These are phyloP conservation scores for Saprolegnia diclina DNA, from an alignment of 352 stramenopile genomes.

Conservation along the genomic window DNA sequence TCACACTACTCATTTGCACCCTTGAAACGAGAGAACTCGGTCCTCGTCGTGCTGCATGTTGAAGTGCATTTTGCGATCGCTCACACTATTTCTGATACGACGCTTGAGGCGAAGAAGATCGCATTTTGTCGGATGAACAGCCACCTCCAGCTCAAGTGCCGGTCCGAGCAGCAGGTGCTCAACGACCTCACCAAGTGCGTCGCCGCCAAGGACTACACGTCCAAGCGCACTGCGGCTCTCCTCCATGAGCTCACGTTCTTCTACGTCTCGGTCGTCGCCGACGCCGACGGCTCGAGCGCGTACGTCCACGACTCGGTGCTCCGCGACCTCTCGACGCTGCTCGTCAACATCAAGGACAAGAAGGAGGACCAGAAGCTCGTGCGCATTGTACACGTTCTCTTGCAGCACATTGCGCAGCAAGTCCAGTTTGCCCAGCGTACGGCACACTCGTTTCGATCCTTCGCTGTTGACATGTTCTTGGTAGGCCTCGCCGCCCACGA, in stretches of 20 bases:
- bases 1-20: no score
- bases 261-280: conserved; percentile 46
- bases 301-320: conserved; percentile 49
- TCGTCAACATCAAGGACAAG: conserved; percentile 73
- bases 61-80: no score
- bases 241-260: conserved; percentile 67
- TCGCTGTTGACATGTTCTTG: background rate
- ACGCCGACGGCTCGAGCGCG: conserved; percentile 19
- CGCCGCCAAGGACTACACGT: conserved; percentile 48
- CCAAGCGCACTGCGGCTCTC: conserved; percentile 64
- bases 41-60: no score
- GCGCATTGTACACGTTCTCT: conserved; percentile 51
- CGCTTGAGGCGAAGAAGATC: background rate
- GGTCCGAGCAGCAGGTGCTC: conserved; percentile 77
- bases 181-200: conserved; percentile 71
- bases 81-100: background rate
- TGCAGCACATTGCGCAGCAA: conserved; percentile 56
- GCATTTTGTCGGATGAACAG: conserved; percentile 44
- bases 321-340: conserved; percentile 51
- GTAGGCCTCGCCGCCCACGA: no score
- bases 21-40: no score
- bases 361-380: conserved; percentile 72
- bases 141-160: conserved; percentile 62
- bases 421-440: conserved; percentile 14
- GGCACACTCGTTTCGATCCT: background rate